Conservation (phyloP, 345 rosid genomes). For the Clarkia xantiana region DNA sequence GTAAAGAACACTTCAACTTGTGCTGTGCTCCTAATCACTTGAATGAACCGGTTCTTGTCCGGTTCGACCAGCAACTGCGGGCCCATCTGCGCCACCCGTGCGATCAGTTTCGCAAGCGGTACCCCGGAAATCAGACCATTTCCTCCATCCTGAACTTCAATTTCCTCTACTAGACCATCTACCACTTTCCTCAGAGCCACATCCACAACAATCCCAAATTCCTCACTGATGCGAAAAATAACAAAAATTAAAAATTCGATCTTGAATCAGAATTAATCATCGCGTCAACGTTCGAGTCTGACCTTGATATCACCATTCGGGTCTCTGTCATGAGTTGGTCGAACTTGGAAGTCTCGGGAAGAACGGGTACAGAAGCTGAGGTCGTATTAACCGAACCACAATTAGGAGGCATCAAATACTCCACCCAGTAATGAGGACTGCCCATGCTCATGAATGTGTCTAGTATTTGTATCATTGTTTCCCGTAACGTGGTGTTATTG, state of each 20-base stretch:
- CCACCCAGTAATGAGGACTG: constrained; percentile 69
- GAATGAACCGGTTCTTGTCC: constrained; percentile 45
- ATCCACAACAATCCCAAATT: constrained; percentile 44
- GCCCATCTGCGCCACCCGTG: constrained; percentile 50
- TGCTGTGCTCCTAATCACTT: constrained; percentile 32
- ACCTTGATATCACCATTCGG: constrained; percentile 67
- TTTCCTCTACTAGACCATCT: constrained; percentile 38
- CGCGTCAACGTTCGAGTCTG: constrained; percentile 5
- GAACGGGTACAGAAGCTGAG: constrained; percentile 14
- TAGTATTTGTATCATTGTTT: constrained; percentile 52
- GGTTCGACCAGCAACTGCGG: constrained; percentile 43
- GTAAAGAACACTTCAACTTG: constrained; percentile 80
- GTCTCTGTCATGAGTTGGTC: constrained; percentile 74
- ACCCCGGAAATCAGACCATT: constrained; percentile 29
- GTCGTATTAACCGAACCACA: constrained; percentile 17
- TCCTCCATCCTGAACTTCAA: constrained; percentile 29
- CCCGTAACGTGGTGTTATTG: constrained; percentile 29
- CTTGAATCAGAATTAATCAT: background rate
- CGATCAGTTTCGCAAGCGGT: constrained; percentile 67
- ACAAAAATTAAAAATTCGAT: too few species aligned
- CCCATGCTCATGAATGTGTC: constrained; percentile 63
- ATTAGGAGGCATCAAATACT: constrained; percentile 61
- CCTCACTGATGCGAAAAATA: constrained; percentile 41
- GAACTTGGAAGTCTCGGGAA: constrained; percentile 33
- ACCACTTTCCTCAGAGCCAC: constrained; percentile 44